Evolutionary conservation across 1,284 basidiomycete genomes (phyloP).

Genomic region (Athelia sp.): DNA sequence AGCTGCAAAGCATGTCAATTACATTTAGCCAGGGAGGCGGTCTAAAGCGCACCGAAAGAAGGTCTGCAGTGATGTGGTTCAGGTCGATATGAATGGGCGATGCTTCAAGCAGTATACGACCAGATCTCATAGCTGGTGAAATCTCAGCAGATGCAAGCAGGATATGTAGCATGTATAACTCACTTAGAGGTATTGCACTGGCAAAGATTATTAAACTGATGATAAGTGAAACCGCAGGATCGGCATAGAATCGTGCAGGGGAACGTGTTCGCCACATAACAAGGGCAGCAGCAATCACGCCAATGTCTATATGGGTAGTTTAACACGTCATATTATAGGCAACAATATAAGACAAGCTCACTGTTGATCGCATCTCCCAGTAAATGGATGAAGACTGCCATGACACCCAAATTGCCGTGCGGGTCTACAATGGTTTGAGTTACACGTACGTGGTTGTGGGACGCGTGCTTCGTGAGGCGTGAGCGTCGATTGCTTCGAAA

Average conservation of each 20-base stretch:
- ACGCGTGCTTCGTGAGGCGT: slow-evolving; percentile 27
- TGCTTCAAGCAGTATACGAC: slow-evolving; percentile 44
- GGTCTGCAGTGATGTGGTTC: slow-evolving; percentile 39
- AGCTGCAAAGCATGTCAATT: slow-evolving; percentile 18
- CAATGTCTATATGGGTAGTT: slow-evolving; percentile 29
- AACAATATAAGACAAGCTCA: too few relatives aligned
- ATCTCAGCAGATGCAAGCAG: slow-evolving; percentile 4
- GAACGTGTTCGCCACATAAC: slow-evolving; percentile 39
- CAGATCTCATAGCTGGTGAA: slow-evolving; percentile 33
- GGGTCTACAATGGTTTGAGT: slow-evolving; percentile 23
- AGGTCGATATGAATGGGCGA: slow-evolving; percentile 39
- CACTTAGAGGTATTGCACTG: slow-evolving; percentile 43
- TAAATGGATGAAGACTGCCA: slow-evolving; percentile 40
- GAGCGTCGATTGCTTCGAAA: too few relatives aligned
- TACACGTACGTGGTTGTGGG: slow-evolving; percentile 38
- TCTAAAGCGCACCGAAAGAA: slow-evolving; percentile 33
- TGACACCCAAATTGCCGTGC: slow-evolving; percentile 34
- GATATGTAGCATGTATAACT: slow-evolving; percentile 10
- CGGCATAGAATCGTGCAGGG: slow-evolving; percentile 38
- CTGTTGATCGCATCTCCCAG: slow-evolving; percentile 45
- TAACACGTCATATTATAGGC: neutral
- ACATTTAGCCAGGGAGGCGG: slow-evolving; percentile 4
- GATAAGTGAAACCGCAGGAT: slow-evolving; percentile 38
- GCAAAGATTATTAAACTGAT: slow-evolving; percentile 44
- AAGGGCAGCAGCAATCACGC: slow-evolving; percentile 39